Percentiles rank a stretch among this genome's conserved stretches.
phyloP scores from a whole-genome alignment of 2,329 filamentous ascomycete species.

The Diaporthe destruens region DNA sequence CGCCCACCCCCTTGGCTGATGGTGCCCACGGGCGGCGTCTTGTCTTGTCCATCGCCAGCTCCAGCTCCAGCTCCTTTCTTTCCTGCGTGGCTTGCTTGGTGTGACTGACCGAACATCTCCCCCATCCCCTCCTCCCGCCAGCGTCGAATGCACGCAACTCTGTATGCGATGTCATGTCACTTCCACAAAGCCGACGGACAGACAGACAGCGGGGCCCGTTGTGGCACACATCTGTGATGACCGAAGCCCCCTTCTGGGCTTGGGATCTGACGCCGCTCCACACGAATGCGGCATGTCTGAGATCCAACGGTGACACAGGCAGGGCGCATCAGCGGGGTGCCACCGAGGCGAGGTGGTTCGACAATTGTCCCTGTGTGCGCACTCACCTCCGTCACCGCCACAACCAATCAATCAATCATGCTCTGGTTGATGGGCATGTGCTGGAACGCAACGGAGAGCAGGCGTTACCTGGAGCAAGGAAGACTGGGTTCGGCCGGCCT shows the following conservation, averaged over 20 bases:
- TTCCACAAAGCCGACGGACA: background rate
- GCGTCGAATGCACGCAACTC: background rate
- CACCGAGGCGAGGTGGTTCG: background rate
- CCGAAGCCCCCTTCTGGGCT: background rate
- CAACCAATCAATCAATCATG: background rate
- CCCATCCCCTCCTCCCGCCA: background rate
- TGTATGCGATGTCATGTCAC: background rate
- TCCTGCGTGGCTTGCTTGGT: background rate
- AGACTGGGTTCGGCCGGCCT: background rate
- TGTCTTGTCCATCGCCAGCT: background rate
- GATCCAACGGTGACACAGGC: slow-evolving; percentile 36
- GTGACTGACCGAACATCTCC: background rate
- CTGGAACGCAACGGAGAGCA: background rate
- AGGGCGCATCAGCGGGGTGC: background rate
- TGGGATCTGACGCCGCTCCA: slow-evolving; percentile 32
- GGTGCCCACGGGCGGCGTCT: background rate
- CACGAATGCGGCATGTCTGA: slow-evolving; percentile 38
- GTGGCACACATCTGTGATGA: background rate
- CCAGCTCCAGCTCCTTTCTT: background rate
- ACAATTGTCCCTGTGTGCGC: background rate
- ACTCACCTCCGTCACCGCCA: slow-evolving; percentile 21
- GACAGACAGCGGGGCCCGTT: background rate
- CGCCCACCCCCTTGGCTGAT: slow-evolving; percentile 8
- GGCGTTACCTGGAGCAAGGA: background rate
- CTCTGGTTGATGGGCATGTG: too few species aligned